A percentile compares a stretch with the other conserved stretches of the same genome.
These are phyloP conservation scores for Aspergillus sp. DNA, from an alignment of 2,329 filamentous ascomycete genomes.

Conservation along the genomic window DNA sequence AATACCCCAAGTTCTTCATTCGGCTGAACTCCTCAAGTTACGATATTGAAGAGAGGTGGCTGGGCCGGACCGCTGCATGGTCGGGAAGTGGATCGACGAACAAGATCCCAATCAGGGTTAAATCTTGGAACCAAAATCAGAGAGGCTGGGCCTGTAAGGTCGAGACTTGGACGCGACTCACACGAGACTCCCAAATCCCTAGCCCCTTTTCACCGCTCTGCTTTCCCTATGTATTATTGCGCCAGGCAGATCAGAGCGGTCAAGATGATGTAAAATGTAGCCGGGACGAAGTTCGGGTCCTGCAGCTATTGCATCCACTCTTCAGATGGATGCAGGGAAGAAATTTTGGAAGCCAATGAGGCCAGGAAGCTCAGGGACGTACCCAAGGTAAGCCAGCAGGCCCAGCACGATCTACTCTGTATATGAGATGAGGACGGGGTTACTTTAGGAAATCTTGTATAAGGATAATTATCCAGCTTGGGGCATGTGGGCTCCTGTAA, in stretches of 20 bases:
- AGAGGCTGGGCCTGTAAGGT: slow-evolving; percentile 20
- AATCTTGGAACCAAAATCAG: slow-evolving; percentile 2
- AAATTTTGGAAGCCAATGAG: background rate
- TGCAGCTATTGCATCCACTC: background rate
- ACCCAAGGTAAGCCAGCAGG: background rate
- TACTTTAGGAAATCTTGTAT: background rate
- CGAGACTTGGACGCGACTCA: background rate
- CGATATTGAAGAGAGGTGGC: slow-evolving; percentile 21
- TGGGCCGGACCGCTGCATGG: slow-evolving; percentile 41
- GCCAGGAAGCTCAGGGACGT: background rate
- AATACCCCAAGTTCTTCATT: background rate
- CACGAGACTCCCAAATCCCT: background rate
- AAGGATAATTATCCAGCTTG: slow-evolving; percentile 8
- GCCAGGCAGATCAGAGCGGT: slow-evolving; percentile 11
- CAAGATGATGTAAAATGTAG: slow-evolving; percentile 4
- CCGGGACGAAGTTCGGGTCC: slow-evolving; percentile 5
- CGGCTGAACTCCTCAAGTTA: background rate
- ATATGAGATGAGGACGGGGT: background rate
- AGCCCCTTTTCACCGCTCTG: slow-evolving; percentile 8
- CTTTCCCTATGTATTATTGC: background rate
- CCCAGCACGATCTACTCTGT: background rate
- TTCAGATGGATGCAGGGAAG: background rate
- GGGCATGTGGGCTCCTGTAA: background rate
- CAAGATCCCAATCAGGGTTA: slow-evolving; percentile 10
- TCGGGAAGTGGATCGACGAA: slow-evolving; percentile 34